Conservation (phyloP, 2,329 filamentous ascomycete genomes). For the Pyrenophora teres region DNA sequence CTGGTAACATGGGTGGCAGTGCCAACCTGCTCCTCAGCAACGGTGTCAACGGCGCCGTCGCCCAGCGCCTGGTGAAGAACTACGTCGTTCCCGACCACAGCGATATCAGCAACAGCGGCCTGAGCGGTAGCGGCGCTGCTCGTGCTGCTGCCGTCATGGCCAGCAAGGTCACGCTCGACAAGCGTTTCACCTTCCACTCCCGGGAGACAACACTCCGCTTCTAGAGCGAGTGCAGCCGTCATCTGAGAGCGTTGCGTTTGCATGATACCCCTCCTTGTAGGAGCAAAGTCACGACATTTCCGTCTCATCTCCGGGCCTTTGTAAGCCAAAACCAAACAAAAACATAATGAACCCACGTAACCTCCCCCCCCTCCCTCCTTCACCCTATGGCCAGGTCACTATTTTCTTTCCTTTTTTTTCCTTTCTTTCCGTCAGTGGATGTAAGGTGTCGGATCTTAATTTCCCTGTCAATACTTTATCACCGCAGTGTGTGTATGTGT, state of each 20-base stretch:
- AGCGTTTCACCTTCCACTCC: conserved; percentile 38
- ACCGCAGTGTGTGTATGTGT: too few relatives aligned
- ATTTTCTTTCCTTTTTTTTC: conserved; percentile 15
- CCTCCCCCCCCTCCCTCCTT: too few relatives aligned
- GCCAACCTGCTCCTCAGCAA: conserved; percentile 48
- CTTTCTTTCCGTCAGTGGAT: conserved; percentile 8
- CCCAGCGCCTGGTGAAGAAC: conserved; percentile 35
- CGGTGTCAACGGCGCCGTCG: conserved; percentile 36
- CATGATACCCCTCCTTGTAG: conserved; percentile 32
- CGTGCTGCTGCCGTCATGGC: conserved; percentile 28
- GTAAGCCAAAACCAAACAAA: too few relatives aligned
- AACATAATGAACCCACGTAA: conserved; percentile 23
- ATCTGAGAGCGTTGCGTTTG: conserved; percentile 15
- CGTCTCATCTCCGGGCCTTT: conserved; percentile 17
- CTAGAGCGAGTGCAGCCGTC: conserved; percentile 20
- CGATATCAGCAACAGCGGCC: conserved; percentile 26
- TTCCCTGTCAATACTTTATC: conserved; percentile 33
- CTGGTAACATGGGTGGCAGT: conserved; percentile 36
- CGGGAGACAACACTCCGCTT: conserved; percentile 34
- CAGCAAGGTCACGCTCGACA: conserved; percentile 24
- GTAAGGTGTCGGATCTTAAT: conserved; percentile 22
- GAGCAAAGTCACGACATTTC: conserved; percentile 15
- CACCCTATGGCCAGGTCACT: conserved; percentile 17
- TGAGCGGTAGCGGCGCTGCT: conserved; percentile 30
- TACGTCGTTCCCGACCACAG: conserved; percentile 34